Evolutionary conservation across 352 stramenopile genomes (phyloP).

Genomic region (Albugo candida): DNA sequence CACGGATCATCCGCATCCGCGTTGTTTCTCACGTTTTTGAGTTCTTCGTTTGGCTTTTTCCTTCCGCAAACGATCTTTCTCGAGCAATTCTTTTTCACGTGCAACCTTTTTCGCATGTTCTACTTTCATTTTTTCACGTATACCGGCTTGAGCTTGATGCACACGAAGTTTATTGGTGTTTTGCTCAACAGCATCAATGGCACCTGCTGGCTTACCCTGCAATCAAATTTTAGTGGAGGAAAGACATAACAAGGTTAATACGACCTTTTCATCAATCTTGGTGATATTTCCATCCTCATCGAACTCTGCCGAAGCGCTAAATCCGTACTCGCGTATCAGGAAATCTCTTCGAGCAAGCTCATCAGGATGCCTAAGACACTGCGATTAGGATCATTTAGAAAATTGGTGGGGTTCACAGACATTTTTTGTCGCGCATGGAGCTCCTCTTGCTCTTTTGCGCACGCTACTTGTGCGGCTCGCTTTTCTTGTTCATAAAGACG

Average conservation of each 20-base stretch:
- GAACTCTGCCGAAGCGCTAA: conserved; percentile 57
- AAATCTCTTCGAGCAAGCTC: conserved; percentile 50
- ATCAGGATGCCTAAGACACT: too few species aligned
- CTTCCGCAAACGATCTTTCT: conserved; percentile 40
- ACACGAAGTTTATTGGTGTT: conserved; percentile 41
- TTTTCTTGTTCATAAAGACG: conserved; percentile 35
- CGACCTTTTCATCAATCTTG: conserved; percentile 49
- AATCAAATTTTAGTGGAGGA: not conserved
- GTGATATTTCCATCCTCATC: conserved; percentile 71
- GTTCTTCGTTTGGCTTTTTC: conserved; percentile 56
- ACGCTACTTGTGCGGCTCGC: conserved; percentile 30
- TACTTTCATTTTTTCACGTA: conserved; percentile 52
- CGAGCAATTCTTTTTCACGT: conserved; percentile 44
- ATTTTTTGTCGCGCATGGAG: conserved; percentile 56
- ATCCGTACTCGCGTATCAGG: conserved; percentile 62
- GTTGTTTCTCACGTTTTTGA: conserved; percentile 50
- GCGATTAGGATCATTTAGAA: too few species aligned
- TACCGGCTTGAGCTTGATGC: conserved; percentile 22
- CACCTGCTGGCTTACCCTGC: conserved; percentile 18
- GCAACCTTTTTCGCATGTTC: conserved; percentile 54
- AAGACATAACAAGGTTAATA: too few species aligned
- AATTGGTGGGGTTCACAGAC: conserved; percentile 7
- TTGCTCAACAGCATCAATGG: conserved; percentile 12
- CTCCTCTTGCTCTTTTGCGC: conserved; percentile 27
- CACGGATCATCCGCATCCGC: conserved; percentile 38